These are phyloP conservation scores for Debaryomyces sp. DNA, from an alignment of 1,139 yeast genomes.

Conservation along the genomic window DNA sequence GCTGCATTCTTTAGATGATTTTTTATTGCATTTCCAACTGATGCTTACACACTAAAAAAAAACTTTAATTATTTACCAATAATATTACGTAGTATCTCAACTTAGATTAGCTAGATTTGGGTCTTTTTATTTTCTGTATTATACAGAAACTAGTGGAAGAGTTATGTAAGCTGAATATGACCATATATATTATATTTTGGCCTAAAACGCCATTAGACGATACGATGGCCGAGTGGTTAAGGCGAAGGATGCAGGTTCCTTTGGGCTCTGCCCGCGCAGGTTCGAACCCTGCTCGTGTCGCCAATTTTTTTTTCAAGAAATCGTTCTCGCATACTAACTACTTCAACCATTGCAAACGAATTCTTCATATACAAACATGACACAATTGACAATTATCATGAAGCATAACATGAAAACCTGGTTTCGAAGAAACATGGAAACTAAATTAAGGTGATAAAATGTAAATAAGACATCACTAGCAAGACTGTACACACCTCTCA, in stretches of 20 bases:
- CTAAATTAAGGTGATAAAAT: too few relatives aligned
- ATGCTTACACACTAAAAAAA: background rate
- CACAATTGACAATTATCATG: too few relatives aligned
- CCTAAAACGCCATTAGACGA: constrained; percentile 18
- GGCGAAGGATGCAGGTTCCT: constrained; percentile 58
- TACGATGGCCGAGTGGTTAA: constrained; percentile 60
- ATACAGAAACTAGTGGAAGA: too few relatives aligned
- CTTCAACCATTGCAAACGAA: too few relatives aligned
- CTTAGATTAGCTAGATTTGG: background rate
- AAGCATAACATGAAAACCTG: too few relatives aligned
- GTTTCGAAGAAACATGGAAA: too few relatives aligned
- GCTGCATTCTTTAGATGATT: background rate
- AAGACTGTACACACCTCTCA: too few relatives aligned
- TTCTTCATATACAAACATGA: too few relatives aligned
- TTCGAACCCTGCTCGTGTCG: constrained; percentile 60
- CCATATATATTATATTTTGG: background rate
- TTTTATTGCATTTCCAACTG: background rate
- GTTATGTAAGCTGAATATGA: background rate
- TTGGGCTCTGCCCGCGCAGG: constrained; percentile 59
- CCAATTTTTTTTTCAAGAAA: constrained; percentile 27
- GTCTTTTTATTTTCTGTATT: too few relatives aligned
- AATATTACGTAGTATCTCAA: background rate
- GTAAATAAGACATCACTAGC: too few relatives aligned
- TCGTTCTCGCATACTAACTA: too few relatives aligned
- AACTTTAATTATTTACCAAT: background rate